Base-by-base conservation (phyloP, 169 alveolate genomes). In the Hammondia hammondi region DNA sequence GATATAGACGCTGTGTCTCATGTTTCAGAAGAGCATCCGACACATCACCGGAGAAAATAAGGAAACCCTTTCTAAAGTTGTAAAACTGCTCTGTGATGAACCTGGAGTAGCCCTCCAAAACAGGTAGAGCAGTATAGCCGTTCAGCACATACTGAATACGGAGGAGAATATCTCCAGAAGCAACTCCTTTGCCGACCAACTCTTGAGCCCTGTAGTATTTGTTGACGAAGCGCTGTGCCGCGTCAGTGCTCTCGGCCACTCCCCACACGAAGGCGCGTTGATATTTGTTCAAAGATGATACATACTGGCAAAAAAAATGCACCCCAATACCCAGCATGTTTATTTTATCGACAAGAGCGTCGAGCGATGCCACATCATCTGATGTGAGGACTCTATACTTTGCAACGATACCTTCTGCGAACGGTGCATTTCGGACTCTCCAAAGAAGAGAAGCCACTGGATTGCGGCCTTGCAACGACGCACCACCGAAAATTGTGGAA, bases 201-300 rank as follows among this genome's bases (percentile, higher is more conserved):
- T 77, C 87, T 77, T 32, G 39, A 12, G 87, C 87, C 46, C 48
- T 32, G 48, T 29, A 77, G 48, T 37, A 77, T 32, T 77, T 77
- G 32, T 39, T 77, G 24, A 77, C 4, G 32, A 77, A 77, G 48
- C 32, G 5, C 32, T 77, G 87, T 21, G 87, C 45, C 12, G 87
- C 87, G 29, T 77, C 87, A 12, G 87, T 77, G 48, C 48, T 77
- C 87, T 37, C 87, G 32, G 87, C 46, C 27, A 77, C 48, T 21
- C 87, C 87, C 87, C 87, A 77, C 45, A 77, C 87, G 27, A 10
- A 77, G 43, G 43, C 87, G 27, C 87, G 43, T 29, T 77, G 87
- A 19, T 9, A 1, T 29, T 39, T 32, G 24, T 32, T 32, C 6
- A 77, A 24, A 24, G 87, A 37, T 17, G 87, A 24, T 17, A 77